Evolutionary conservation across 2,329 filamentous ascomycete species (phyloP).

Genomic region (Trichoderma koningiopsis): DNA sequence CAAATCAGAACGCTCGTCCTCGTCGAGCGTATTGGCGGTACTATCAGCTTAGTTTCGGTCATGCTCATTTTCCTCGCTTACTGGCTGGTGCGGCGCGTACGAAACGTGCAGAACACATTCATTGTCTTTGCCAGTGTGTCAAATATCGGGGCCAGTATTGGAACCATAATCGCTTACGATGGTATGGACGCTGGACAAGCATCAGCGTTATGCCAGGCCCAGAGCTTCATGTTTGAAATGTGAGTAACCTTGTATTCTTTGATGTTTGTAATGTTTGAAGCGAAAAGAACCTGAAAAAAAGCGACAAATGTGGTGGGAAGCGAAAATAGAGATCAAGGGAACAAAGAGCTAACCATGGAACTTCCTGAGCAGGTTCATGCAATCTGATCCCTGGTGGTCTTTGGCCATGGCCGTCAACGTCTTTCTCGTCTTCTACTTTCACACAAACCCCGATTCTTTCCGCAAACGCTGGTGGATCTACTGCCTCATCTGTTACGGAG

Average conservation of each 20-base stretch:
- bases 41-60: conserved; percentile 55
- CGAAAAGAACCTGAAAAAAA: not conserved
- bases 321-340: not conserved
- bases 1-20: conserved; percentile 48
- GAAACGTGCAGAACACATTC: conserved; percentile 63
- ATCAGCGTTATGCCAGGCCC: conserved; percentile 62
- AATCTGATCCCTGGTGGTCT: conserved; percentile 75
- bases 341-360: not conserved
- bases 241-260: conserved; percentile 46
- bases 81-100: conserved; percentile 51
- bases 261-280: not conserved
- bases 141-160: conserved; percentile 62
- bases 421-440: conserved; percentile 67
- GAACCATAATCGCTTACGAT: conserved; percentile 70
- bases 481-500: conserved; percentile 68
- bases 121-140: conserved; percentile 63
- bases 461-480: conserved; percentile 73
- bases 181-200: conserved; percentile 58
- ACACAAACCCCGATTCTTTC: conserved; percentile 67
- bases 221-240: conserved; percentile 67
- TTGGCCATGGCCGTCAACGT: conserved; percentile 84
- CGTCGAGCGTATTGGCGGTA: conserved; percentile 57
- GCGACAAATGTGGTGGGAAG: not conserved
- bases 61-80: conserved; percentile 57
- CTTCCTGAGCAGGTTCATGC: conserved; percentile 64